Evolutionary conservation across 495 filamentous ascomycete genomes (phyloP).

Genomic region (Hypomontagnella submonticulosa): DNA sequence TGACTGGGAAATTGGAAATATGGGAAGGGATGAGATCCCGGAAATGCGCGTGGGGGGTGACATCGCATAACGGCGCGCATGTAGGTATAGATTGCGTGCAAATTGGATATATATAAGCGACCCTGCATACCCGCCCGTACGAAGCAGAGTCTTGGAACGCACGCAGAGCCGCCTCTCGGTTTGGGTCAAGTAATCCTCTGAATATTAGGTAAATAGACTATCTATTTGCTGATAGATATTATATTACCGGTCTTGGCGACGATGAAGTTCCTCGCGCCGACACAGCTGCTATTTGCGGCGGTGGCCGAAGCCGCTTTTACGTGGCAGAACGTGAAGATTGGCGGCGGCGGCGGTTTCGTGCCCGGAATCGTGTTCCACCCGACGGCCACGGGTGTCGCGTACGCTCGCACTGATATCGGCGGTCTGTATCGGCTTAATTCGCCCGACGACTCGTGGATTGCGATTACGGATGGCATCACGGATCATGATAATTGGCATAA

Average conservation of each 20-base stretch:
- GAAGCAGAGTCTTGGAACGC: constrained; percentile 8
- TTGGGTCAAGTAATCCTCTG: not conserved
- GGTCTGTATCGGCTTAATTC: constrained; percentile 67
- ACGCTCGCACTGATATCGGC: constrained; percentile 72
- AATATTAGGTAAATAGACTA: too few relatives aligned
- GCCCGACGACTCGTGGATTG: constrained; percentile 65
- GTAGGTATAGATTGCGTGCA: constrained; percentile 17
- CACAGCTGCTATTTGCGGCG: constrained; percentile 51
- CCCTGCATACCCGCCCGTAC: constrained; percentile 18
- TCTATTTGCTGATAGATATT: too few relatives aligned
- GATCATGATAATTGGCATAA: constrained; percentile 64
- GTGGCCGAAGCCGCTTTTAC: constrained; percentile 49
- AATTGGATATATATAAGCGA: constrained; percentile 30
- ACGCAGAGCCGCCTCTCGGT: constrained; percentile 17
- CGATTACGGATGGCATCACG: constrained; percentile 63
- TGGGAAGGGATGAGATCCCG: not conserved
- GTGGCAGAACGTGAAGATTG: constrained; percentile 62
- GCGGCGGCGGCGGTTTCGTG: constrained; percentile 70
- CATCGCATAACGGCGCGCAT: constrained; percentile 17
- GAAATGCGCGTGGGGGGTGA: constrained; percentile 9
- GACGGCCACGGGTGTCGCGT: constrained; percentile 65
- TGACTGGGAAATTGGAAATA: not conserved
- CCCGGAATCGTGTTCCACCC: constrained; percentile 70
- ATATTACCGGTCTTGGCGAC: constrained; percentile 30
- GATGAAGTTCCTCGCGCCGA: constrained; percentile 50